Conservation (phyloP, 2,329 filamentous ascomycete species). For the Penicillium digitatum region DNA sequence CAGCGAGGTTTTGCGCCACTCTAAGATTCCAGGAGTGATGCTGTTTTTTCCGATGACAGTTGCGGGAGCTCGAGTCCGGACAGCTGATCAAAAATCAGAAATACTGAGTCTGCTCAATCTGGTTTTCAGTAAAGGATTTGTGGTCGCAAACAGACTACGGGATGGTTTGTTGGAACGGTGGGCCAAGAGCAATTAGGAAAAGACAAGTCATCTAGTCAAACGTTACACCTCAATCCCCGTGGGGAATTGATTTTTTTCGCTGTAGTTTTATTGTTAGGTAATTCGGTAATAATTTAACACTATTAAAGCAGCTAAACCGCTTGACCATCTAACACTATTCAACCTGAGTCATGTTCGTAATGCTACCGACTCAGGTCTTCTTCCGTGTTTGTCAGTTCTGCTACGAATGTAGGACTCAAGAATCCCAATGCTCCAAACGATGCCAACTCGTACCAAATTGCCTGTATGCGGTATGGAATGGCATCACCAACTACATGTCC, state of each 20-base stretch:
- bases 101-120: background rate
- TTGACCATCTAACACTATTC: background rate
- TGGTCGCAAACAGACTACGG: background rate
- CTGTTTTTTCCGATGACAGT: background rate
- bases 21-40: background rate
- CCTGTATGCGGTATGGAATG: too few species aligned
- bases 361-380: constrained; percentile 5
- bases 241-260: too few species aligned
- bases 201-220: background rate
- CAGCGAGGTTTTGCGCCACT: background rate
- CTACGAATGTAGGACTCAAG: constrained; percentile 1
- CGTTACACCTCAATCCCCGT: background rate
- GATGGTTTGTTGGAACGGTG: background rate
- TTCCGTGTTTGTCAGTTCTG: constrained; percentile 6
- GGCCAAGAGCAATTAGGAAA: background rate
- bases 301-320: rapidly evolving
- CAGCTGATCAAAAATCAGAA: background rate
- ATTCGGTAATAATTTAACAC: background rate
- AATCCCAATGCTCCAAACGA: background rate
- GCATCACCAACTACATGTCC: too few species aligned
- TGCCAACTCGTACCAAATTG: constrained; percentile 3
- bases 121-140: background rate
- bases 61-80: background rate
- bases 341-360: background rate
- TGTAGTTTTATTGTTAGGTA: too few species aligned